Conservation (phyloP, 805 yeast genomes). For the Lipomyces sp. region DNA sequence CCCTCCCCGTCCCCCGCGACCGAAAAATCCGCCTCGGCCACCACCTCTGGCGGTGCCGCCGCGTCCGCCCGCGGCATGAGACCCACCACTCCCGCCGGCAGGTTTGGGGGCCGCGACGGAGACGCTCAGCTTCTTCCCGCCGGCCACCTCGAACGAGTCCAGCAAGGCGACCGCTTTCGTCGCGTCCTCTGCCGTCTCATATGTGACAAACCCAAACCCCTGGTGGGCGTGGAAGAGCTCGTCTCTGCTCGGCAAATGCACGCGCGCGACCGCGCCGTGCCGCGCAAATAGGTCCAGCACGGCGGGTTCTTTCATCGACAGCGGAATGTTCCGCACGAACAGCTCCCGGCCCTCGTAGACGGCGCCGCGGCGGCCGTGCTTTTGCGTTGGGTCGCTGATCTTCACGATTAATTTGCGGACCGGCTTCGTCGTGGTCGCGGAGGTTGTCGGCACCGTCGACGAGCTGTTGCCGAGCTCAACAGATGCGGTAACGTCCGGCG, state of each 20-base stretch:
- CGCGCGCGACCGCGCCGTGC: constrained; percentile 53
- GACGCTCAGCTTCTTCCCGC: no score
- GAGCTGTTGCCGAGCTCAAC: background rate
- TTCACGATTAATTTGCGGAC: constrained; percentile 49
- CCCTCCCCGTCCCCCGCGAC: no score
- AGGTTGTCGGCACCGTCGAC: constrained; percentile 35
- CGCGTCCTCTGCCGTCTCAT: constrained; percentile 46
- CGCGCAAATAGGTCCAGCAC: constrained; percentile 45
- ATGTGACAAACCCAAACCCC: constrained; percentile 67
- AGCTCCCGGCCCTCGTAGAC: constrained; percentile 57
- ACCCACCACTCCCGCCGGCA: no score
- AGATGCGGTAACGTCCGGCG: constrained; percentile 8
- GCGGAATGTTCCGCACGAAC: constrained; percentile 53
- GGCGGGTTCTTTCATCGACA: constrained; percentile 42
- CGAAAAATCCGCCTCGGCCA: no score
- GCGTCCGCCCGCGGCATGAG: no score
- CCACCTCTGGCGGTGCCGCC: no score
- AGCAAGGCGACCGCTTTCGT: constrained; percentile 43
- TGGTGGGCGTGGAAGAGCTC: constrained; percentile 42
- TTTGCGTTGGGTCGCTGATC: constrained; percentile 56
- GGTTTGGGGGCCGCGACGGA: no score
- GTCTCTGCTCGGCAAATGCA: constrained; percentile 43
- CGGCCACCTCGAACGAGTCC: no score
- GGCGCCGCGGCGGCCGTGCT: constrained; percentile 44
- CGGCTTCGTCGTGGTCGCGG: constrained; percentile 30